Conservation (phyloP, 805 yeast genomes). For the Candida coleopterorum region DNA sequence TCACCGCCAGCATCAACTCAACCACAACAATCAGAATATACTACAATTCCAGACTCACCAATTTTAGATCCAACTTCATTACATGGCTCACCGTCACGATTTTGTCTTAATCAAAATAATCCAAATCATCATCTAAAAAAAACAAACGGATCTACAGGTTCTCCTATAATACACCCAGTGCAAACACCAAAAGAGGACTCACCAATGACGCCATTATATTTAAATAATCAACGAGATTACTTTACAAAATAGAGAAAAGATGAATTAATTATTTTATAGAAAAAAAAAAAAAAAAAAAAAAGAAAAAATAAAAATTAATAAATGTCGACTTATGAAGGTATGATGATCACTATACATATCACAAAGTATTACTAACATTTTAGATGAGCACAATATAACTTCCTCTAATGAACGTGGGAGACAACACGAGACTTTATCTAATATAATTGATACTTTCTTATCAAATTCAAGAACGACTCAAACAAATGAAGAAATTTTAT, state of each 20-base stretch:
- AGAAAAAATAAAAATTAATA: not conserved
- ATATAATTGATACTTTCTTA: conserved; percentile 33
- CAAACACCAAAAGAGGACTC: conserved; percentile 39
- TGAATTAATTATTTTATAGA: too few species aligned
- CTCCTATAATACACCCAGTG: conserved; percentile 36
- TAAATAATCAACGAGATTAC: conserved; percentile 12
- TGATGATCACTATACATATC: conserved; percentile 12
- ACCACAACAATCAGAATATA: conserved; percentile 8
- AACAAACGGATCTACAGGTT: conserved; percentile 13
- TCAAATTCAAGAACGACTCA: conserved; percentile 8
- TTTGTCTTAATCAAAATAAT: conserved; percentile 40
- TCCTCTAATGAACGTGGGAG: conserved; percentile 10
- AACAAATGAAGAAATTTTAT: conserved; percentile 16
- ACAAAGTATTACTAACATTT: conserved; percentile 11
- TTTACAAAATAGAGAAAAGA: conserved; percentile 9
- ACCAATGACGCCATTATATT: conserved; percentile 41
- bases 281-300: conserved; percentile 1
- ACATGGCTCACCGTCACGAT: conserved; percentile 52
- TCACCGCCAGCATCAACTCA: conserved; percentile 35
- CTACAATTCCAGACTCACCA: conserved; percentile 45
- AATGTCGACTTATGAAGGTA: conserved; percentile 46
- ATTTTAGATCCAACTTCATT: conserved; percentile 47
- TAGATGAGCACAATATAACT: conserved; percentile 37
- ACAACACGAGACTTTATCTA: conserved; percentile 26
- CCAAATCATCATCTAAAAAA: too few species aligned